These are phyloP conservation scores for Huntiella savannae DNA, from an alignment of 2,329 filamentous ascomycete species.

Conservation along the genomic window DNA sequence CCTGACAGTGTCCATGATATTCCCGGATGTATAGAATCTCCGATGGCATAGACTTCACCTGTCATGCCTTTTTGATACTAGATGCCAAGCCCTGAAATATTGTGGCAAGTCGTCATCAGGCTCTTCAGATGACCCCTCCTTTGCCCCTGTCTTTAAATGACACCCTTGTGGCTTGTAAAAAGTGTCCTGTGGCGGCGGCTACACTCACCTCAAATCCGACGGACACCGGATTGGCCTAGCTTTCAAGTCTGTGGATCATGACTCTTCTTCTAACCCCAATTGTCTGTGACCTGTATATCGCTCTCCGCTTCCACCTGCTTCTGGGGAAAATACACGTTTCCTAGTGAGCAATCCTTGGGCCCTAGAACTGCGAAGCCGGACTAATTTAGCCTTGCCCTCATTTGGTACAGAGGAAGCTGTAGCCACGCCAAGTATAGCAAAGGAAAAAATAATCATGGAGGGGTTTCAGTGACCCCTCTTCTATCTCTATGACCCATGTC, in stretches of 20 bases:
- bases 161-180: neutral
- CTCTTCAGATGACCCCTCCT: too few relatives aligned
- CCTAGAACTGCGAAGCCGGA: constrained; percentile 10
- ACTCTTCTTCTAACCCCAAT: too few relatives aligned
- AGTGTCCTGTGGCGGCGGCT: neutral
- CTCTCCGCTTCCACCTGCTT: neutral
- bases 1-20: neutral
- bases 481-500: too few relatives aligned
- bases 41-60: too few relatives aligned
- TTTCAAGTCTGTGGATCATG: too few relatives aligned
- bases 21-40: neutral
- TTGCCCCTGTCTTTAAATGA: too few relatives aligned
- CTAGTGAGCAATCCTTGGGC: neutral
- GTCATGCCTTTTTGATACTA: too few relatives aligned
- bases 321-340: neutral
- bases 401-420: constrained; percentile 2
- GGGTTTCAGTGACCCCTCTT: too few relatives aligned
- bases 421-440: neutral
- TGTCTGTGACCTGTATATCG: neutral
- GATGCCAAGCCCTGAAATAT: too few relatives aligned
- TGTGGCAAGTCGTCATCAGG: too few relatives aligned
- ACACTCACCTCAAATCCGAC: neutral
- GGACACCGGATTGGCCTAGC: neutral
- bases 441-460: neutral
- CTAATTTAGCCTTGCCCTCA: constrained; percentile 3